Base-by-base conservation (phyloP, 2,329 filamentous ascomycete species). In the Leptographium flavum region DNA sequence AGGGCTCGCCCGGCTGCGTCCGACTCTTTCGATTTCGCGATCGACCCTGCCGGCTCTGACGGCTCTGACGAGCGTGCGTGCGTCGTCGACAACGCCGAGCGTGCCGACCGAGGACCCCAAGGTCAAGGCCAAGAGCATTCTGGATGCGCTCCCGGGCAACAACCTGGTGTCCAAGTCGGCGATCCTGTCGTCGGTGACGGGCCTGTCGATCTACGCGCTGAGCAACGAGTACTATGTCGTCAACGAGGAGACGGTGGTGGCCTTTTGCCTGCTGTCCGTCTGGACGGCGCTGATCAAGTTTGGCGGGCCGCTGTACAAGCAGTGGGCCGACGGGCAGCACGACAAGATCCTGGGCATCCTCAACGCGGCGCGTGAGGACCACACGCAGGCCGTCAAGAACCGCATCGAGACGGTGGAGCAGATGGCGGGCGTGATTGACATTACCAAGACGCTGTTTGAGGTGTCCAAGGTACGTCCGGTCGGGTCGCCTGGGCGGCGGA, bases 141-240 rank as follows among this genome's bases (percentile, higher is more conserved):
- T 98, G 61, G 87, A 98, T 60, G 73, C 88, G 53, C 77, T 98
- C 45, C 92, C 92, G 60, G 92, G 93, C 58, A 94, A 78, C 77
- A 90, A 76, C 62, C 73, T 95, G 54, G 71, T 94, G 63, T 93
- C 87, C 68, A 98, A 98, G 82, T 87, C 87, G 57, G 92, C 92
- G 60, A 90, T 95, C 63, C 83, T 98, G 60, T 96, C 90, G 62
- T 88, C 87, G 58, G 82, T 83, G 54, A 86, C 92, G 60, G 90
- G 84, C 70, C 69, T 94, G 58, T 88, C 85, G 60, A 77, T 94
- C 66, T 94, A 92, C 63, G 92, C 87, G 61, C 87, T 98, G 70
- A 93, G 85, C 81, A 98, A 94, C 72, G 92, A 98, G 79, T 87
- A 96, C 74, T 96, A 95, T 70, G 87, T 98, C 64, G 76, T 98